phyloP scores from a whole-genome alignment of 768 basidiomycete species.

The Kwoniella heveanensis region DNA sequence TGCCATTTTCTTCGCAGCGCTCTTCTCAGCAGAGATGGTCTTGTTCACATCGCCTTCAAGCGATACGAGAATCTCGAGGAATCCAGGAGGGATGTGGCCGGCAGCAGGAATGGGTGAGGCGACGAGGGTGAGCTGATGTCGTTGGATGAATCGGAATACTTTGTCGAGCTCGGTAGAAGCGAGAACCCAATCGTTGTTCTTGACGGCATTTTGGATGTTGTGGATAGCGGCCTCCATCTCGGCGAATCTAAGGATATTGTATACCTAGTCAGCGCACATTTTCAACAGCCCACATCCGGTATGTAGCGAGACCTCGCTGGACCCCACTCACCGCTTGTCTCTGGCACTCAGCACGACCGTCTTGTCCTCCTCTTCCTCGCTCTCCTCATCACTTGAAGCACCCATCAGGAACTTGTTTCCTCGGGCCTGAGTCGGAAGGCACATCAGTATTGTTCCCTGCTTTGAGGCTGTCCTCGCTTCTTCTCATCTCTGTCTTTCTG shows the following conservation, averaged over 20 bases:
- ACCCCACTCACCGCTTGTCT: slow-evolving; percentile 66
- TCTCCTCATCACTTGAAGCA: slow-evolving; percentile 57
- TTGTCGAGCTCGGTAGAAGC: slow-evolving; percentile 97
- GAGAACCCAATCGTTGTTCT: slow-evolving; percentile 83
- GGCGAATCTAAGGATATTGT: slow-evolving; percentile 60
- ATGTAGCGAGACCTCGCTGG: too few relatives aligned
- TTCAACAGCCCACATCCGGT: background rate
- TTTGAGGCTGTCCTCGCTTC: too few relatives aligned
- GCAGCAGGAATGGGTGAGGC: slow-evolving; percentile 85
- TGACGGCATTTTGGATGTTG: slow-evolving; percentile 88
- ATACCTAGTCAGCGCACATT: too few relatives aligned
- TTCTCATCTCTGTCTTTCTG: too few relatives aligned
- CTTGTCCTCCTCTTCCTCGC: slow-evolving; percentile 65
- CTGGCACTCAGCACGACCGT: slow-evolving; percentile 83
- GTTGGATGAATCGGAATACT: slow-evolving; percentile 81
- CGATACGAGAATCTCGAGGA: slow-evolving; percentile 56
- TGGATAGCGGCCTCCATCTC: slow-evolving; percentile 94
- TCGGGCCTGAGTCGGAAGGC: slow-evolving; percentile 6
- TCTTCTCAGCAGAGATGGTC: slow-evolving; percentile 81
- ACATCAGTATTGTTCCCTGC: background rate
- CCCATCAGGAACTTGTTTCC: slow-evolving; percentile 53
- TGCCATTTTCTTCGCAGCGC: slow-evolving; percentile 94
- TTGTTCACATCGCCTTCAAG: slow-evolving; percentile 76
- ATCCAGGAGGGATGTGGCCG: slow-evolving; percentile 66
- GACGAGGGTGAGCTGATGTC: slow-evolving; percentile 70